These are phyloP conservation scores for Pseudofabraea citricarpa DNA, from an alignment of 2,329 filamentous ascomycete genomes.

Conservation along the genomic window DNA sequence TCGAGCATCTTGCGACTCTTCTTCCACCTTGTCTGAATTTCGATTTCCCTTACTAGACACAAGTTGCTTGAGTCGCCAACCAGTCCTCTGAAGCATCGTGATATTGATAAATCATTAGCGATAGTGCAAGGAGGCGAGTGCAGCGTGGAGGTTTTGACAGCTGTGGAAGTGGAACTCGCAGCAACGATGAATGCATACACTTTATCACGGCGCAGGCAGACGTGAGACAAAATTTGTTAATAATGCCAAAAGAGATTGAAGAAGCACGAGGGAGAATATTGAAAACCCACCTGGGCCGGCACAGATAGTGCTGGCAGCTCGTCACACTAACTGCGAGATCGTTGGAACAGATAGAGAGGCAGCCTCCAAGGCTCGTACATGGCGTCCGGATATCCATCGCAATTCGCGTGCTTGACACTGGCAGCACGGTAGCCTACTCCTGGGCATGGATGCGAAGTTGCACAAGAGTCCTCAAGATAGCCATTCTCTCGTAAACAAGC, in stretches of 20 bases:
- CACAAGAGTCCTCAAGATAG: too few species aligned
- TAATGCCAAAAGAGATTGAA: background rate
- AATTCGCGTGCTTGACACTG: conserved; percentile 19
- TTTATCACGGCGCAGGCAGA: background rate
- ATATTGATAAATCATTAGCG: background rate
- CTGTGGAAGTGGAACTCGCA: background rate
- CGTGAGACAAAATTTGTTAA: background rate
- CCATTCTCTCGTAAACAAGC: too few species aligned
- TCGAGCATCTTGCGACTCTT: conserved; percentile 1
- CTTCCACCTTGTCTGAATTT: conserved; percentile 5
- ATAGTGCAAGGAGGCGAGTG: background rate
- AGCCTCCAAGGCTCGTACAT: background rate
- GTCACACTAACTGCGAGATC: background rate
- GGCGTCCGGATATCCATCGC: background rate
- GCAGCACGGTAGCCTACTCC: conserved; percentile 15
- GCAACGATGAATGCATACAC: background rate
- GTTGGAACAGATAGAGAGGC: background rate
- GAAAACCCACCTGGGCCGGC: background rate
- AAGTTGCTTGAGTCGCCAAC: conserved; percentile 18
- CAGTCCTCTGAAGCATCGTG: conserved; percentile 18
- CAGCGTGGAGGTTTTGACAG: background rate
- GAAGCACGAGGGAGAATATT: background rate
- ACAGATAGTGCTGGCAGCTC: too few species aligned
- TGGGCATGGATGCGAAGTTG: too few species aligned
- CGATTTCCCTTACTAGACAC: conserved; percentile 12